Evolutionary conservation across 768 basidiomycete species (phyloP).

Genomic region (Hericium rajendrae): DNA sequence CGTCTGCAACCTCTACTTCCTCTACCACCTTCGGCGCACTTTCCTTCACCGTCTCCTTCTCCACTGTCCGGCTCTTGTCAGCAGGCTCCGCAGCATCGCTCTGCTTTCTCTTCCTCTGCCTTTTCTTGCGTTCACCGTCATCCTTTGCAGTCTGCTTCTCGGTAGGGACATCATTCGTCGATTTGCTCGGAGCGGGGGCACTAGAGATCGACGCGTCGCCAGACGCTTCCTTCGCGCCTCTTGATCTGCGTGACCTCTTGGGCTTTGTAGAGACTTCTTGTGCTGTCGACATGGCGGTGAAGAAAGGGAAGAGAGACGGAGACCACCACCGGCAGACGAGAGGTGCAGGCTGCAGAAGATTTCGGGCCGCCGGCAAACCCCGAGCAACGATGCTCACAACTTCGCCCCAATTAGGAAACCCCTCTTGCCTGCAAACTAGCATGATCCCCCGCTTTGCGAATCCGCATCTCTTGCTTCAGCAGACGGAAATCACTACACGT

Average conservation of each 20-base stretch:
- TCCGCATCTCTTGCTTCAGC: constrained; percentile 1
- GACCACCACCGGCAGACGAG: background rate
- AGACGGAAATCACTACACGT: constrained; percentile 1
- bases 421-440: background rate
- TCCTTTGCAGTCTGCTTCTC: background rate
- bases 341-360: background rate
- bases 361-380: background rate
- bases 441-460: constrained; percentile 6
- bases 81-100: constrained; percentile 2
- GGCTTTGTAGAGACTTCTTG: background rate
- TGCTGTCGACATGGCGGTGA: background rate
- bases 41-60: constrained; percentile 2
- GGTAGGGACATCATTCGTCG: too few relatives aligned
- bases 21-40: background rate
- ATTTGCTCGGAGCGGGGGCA: background rate
- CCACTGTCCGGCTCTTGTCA: background rate
- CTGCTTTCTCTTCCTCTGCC: background rate
- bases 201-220: background rate
- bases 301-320: background rate
- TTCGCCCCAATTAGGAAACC: background rate
- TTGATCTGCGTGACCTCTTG: background rate
- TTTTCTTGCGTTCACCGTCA: background rate
- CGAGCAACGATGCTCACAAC: background rate
- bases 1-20: background rate
- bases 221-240: background rate